Evolutionary conservation across 768 basidiomycete species (phyloP), one percentile per base, ranked within the genome.

Genomic region (Hysterangium stoloniferum): DNA sequence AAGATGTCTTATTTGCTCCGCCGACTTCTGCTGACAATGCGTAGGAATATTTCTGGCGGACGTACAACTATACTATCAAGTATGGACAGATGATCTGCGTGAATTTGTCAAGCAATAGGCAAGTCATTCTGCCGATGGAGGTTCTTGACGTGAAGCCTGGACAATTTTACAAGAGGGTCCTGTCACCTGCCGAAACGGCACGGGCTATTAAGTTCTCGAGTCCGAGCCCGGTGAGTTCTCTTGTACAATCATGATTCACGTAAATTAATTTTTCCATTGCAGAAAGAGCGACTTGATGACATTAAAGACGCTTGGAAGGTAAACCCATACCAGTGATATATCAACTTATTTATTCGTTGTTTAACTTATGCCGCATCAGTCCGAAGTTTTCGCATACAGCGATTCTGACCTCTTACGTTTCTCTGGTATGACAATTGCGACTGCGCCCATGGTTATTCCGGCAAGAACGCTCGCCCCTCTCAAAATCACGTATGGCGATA

Each of bases 341-440:
- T 41, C 9, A 11, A 9, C 22, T 41, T 22, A 9, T 41, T 20
- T 20, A 8, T 22, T 41, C 20, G 38, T 41, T 20, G 11, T 41
- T 41, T 20, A 8, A 12, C 8, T 22, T 11, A 11, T 11, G 12
- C 22, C 25, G n/a, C 15, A 15, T 27, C 19, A n/a, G 32, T 46
- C 12, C 19, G 12, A 46, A 29, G 19, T 46, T 3, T 15, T 46
- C 13, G 32, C 17, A 46, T 46, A 46, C 32, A 17, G n/a, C 24
- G 27, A 46, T 17, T 46, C 45, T 11, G 45, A 46, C 45, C 32
- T 28, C 24, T 46, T 46, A 15, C 32, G 27, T 46, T 29, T 28
- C 24, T 28, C 45, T 11, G 45, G 45, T 4, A 15, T 46, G 9
- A 24, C 4, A 15, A 22, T 46, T 20, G 41, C 41, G 13, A 5